Base-by-base conservation (phyloP, 768 basidiomycete genomes). In the Xerocomellus amylosporus region DNA sequence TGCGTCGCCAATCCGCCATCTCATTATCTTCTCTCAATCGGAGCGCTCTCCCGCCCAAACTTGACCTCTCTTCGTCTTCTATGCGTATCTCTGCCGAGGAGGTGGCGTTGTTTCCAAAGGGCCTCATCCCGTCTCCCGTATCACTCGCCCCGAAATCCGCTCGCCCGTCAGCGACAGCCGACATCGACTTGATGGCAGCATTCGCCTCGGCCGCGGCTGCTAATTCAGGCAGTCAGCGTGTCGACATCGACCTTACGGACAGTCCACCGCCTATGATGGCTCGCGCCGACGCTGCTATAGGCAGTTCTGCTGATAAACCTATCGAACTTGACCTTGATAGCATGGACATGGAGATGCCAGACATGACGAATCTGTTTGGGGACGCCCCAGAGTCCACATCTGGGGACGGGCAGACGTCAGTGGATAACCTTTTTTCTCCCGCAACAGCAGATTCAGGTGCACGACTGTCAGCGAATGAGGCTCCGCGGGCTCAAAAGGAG, bases 131-230 rank as follows among this genome's bases (percentile, higher is more conserved):
- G 2, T 91, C 89, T 7, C 90, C 90, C 8, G 90, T 92, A 31
- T 88, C 86, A 5, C 79, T 93, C 36, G 90, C 88, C 0, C 90
- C 90, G 2, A 87, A 84, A 63, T 89, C 90, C 6, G 87, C 87
- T 43, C 81, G 86, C 4, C 77, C 85, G 1, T 68, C 78, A 50
- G 83, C 85, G 19, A 61, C 64, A 46, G 79, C 84, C 49, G 77
- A 82, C 24, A 76, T 84, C 4, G 86, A 88, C 40, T 69, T 88
- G 28, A 83, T 90, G 77, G 83, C 83, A 4, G 80, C 85, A 37
- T 79, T 86, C 54, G 77, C 77, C 8, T 74, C 75, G 3, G 69
- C 80, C 9, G 70, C 77, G 31, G 74, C 52, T 58, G 69, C 52
- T 59, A 69, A 46, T 55, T 68, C 31, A 69, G 79, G 44, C 26